Base-by-base conservation (phyloP, 2,329 filamentous ascomycete genomes). In the Aspergillus aculeatinus region DNA sequence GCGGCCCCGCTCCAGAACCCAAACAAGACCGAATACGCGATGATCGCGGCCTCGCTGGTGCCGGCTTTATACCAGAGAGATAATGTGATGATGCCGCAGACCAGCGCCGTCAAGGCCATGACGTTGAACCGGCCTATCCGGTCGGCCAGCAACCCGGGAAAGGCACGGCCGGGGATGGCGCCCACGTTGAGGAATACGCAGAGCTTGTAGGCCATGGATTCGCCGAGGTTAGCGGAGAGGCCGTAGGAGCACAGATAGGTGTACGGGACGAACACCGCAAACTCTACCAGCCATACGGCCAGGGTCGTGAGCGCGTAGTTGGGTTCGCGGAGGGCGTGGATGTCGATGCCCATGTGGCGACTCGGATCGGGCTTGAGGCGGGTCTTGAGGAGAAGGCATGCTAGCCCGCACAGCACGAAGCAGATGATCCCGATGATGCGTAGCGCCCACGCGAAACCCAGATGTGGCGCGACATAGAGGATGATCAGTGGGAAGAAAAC, bases 61-160 rank as follows among this genome's bases (percentile, higher is more conserved):
- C 62, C 64, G 0, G 62, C 59, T 0, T 51, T 59, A 1, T 66
- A 48, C 72, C 72, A 74, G 1, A 74, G 51, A 0, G 63, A 62
- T 2, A 74, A 58, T 0, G 65, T 68, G 0, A 66, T 48, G 2
- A 72, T 49, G 0, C 62, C 51, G 29, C 66, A 72, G 0, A 67
- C 23, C 0, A 65, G 12, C 1, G 62, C 54, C 2, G 65, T 72
- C 4, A 67, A 9, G 5, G 62, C 55, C 69, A 73, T 72, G 10
- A 67, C 62, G 25, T 74, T 74, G 51, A 74, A 74, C 2, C 71
- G 68, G 21, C 75, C 75, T 0, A 69, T 60, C 5, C 62, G 61
- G 48, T 77, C 75, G 1, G 74, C 72, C 0, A 74, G 29, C 11
- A 70, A 66, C 1, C 73, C 74, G 0, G 74, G 73, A 3, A 77